phyloP scores from a whole-genome alignment of 2,329 filamentous ascomycete species.

The Nigrospora osmanthi region DNA sequence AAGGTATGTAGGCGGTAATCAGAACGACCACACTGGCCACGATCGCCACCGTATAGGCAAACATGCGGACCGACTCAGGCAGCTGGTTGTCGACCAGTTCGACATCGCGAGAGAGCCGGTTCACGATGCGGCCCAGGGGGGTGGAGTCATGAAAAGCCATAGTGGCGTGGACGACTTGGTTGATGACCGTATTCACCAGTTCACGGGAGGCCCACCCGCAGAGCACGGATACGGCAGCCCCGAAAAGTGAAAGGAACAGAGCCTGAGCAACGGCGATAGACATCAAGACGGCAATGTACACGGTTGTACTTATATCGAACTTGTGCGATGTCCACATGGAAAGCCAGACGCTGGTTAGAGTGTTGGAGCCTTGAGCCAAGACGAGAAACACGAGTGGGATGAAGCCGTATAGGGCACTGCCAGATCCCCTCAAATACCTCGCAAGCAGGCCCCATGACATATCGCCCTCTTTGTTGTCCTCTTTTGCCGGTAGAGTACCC shows the following conservation, averaged over 20 bases:
- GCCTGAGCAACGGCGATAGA: background rate
- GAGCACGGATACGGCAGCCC: background rate
- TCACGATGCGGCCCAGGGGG: conserved; percentile 22
- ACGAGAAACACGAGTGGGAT: conserved; percentile 40
- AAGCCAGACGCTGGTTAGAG: conserved; percentile 57
- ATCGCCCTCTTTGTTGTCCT: conserved; percentile 41
- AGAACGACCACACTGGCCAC: conserved; percentile 55
- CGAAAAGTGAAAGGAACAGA: background rate
- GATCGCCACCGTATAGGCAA: conserved; percentile 54
- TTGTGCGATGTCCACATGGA: conserved; percentile 59
- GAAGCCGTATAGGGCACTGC: conserved; percentile 43
- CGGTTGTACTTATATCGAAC: conserved; percentile 24
- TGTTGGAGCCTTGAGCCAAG: conserved; percentile 48
- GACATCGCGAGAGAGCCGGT: conserved; percentile 39
- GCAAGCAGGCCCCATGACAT: conserved; percentile 54
- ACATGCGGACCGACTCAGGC: conserved; percentile 58
- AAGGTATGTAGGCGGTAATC: conserved; percentile 56
- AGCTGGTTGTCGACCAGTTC: conserved; percentile 65
- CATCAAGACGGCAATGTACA: background rate
- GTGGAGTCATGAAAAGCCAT: conserved; percentile 64
- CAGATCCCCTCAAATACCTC: conserved; percentile 53
- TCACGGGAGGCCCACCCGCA: background rate
- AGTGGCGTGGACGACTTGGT: conserved; percentile 19
- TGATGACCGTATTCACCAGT: conserved; percentile 53
- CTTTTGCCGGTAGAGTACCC: background rate